Evolutionary conservation across 306 rosid species (phyloP).

Genomic region (Quercus agrifolia): DNA sequence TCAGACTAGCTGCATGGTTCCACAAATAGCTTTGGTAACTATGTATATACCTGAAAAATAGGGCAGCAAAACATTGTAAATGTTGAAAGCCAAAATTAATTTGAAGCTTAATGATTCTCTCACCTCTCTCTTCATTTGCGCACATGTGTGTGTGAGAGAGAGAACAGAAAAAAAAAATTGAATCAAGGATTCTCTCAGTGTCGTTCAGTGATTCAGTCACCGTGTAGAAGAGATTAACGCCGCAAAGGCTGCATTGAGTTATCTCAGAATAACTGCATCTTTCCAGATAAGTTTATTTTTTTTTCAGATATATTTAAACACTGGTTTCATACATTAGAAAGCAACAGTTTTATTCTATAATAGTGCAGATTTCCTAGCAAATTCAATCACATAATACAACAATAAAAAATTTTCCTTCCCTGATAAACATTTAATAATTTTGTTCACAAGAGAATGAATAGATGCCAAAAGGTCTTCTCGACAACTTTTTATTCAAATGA

Average conservation of each 20-base stretch:
- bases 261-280: neutral
- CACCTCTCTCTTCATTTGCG: slow-evolving; percentile 4
- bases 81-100: slow-evolving; percentile 1
- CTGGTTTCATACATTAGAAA: neutral
- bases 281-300: neutral
- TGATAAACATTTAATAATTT: neutral
- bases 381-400: neutral
- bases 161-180: neutral
- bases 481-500: neutral
- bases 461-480: neutral
- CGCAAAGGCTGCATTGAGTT: neutral
- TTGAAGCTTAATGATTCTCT: slow-evolving; percentile 2
- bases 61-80: neutral
- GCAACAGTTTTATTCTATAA: neutral
- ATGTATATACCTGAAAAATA: slow-evolving; percentile 75
- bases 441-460: neutral
- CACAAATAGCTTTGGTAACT: slow-evolving; percentile 97
- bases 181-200: too few relatives aligned
- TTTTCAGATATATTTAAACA: neutral
- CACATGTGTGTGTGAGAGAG: neutral
- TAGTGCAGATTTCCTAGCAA: neutral
- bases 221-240: neutral
- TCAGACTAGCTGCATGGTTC: slow-evolving; percentile 89
- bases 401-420: neutral
- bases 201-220: too few relatives aligned